Percentiles rank a stretch among this genome's conserved stretches.
Evolutionary conservation across 2,329 filamentous ascomycete genomes (phyloP).

Genomic region (Zasmidium cellare): DNA sequence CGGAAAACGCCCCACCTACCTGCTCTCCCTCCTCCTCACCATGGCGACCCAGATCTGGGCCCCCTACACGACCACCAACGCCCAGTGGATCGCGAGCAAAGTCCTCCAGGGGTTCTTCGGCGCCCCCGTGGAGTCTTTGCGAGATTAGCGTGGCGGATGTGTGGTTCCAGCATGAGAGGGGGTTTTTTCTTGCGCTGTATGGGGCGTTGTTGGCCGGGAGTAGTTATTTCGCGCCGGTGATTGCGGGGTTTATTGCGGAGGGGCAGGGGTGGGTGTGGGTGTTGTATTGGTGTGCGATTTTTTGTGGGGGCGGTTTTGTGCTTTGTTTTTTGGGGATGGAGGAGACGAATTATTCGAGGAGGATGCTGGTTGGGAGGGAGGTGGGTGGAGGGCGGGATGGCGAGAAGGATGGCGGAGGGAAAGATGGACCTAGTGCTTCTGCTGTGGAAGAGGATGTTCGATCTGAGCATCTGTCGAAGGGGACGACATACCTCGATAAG

Average conservation of each 20-base stretch:
- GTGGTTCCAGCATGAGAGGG: conserved; percentile 34
- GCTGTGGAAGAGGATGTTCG: no score
- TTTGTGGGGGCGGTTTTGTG: conserved; percentile 50
- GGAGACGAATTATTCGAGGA: conserved; percentile 55
- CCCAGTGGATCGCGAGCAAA: conserved; percentile 48
- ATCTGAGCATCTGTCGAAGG: not conserved
- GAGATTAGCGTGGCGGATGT: conserved; percentile 36
- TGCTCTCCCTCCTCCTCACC: conserved; percentile 44
- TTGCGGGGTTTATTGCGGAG: conserved; percentile 53
- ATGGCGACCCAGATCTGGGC: conserved; percentile 47
- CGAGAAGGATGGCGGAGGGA: not conserved
- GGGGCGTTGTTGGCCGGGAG: conserved; percentile 25
- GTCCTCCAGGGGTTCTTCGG: conserved; percentile 51
- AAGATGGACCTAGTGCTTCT: not conserved
- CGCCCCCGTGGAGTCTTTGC: conserved; percentile 48
- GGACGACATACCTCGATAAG: conserved; percentile 19
- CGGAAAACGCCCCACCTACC: conserved; percentile 52
- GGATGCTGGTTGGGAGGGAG: conserved; percentile 10
- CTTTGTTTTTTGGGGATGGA: conserved; percentile 61
- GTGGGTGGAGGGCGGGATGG: not conserved
- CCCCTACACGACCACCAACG: conserved; percentile 45
- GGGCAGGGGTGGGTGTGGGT: conserved; percentile 53
- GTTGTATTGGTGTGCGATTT: conserved; percentile 55
- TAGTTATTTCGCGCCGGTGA: conserved; percentile 40
- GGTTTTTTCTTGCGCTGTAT: conserved; percentile 31